phyloP scores from a whole-genome alignment of 192 early-diverging fungal species.

The Chytriomyces sp. region DNA sequence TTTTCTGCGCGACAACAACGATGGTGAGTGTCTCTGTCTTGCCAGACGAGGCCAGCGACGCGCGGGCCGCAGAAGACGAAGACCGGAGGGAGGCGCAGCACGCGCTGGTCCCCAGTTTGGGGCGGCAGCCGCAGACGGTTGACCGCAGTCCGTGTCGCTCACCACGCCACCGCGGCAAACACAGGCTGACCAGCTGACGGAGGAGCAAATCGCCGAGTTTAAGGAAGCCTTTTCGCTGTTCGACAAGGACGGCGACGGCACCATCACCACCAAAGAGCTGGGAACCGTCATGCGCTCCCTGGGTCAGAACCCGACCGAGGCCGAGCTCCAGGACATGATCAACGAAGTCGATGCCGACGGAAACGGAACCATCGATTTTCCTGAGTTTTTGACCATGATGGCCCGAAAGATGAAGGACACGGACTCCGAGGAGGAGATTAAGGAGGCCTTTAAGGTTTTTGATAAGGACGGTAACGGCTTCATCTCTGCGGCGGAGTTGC shows the following conservation, averaged over 20 bases:
- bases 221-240: conserved; percentile 92
- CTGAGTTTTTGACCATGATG: conserved; percentile 94
- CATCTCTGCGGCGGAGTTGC: conserved; percentile 90
- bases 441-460: conserved; percentile 97
- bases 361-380: conserved; percentile 94
- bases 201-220: conserved; percentile 86
- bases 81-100: too few species aligned
- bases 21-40: too few species aligned
- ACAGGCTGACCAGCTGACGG: conserved; percentile 77
- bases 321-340: conserved; percentile 94
- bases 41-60: too few species aligned
- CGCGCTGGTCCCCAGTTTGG: too few species aligned
- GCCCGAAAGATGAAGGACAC: conserved; percentile 87
- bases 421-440: conserved; percentile 90
- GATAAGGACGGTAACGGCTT: conserved; percentile 95
- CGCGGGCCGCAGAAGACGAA: too few species aligned
- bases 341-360: conserved; percentile 96
- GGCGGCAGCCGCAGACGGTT: too few species aligned
- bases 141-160: too few species aligned
- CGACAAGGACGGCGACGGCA: conserved; percentile 95
- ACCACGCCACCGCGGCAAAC: too few species aligned
- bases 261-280: conserved; percentile 94
- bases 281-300: conserved; percentile 96
- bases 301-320: conserved; percentile 90
- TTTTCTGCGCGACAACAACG: too few species aligned